Evolutionary conservation across 2,329 filamentous ascomycete genomes (phyloP).

Genomic region (Calonectria ilicicola): DNA sequence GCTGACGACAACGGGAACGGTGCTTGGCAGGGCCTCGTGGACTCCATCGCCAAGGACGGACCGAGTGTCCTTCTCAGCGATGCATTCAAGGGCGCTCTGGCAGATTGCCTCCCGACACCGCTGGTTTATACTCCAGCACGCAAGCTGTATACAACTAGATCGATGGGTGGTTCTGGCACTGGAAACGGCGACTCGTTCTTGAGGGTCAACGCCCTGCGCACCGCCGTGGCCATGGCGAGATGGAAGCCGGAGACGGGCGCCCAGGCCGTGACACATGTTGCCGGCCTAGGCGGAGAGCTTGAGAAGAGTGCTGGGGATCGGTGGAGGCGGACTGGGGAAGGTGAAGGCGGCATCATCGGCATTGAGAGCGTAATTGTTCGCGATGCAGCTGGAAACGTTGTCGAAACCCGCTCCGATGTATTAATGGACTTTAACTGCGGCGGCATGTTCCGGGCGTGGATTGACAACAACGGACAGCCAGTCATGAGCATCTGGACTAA

Average conservation of each 20-base stretch:
- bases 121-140: constrained; percentile 51
- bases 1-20: background rate
- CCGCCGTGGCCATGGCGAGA: constrained; percentile 78
- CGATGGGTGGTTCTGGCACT: constrained; percentile 77
- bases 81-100: constrained; percentile 61
- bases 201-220: constrained; percentile 76
- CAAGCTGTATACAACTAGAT: constrained; percentile 42
- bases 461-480: constrained; percentile 70
- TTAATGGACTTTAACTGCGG: constrained; percentile 87
- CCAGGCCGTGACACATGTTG: constrained; percentile 72
- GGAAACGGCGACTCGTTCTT: constrained; percentile 93
- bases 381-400: constrained; percentile 55
- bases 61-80: constrained; percentile 38
- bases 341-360: constrained; percentile 87
- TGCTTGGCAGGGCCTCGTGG: constrained; percentile 30
- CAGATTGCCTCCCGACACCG: constrained; percentile 70
- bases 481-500: constrained; percentile 61
- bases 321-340: constrained; percentile 81
- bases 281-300: constrained; percentile 79
- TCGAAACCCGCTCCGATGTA: constrained; percentile 62
- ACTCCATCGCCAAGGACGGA: constrained; percentile 19
- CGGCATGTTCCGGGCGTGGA: constrained; percentile 88
- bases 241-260: constrained; percentile 67
- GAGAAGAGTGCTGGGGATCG: constrained; percentile 79
- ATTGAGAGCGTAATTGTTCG: constrained; percentile 70